Base-by-base conservation (phyloP, 2,329 filamentous ascomycete genomes). In the Ophiocordyceps sinensis region DNA sequence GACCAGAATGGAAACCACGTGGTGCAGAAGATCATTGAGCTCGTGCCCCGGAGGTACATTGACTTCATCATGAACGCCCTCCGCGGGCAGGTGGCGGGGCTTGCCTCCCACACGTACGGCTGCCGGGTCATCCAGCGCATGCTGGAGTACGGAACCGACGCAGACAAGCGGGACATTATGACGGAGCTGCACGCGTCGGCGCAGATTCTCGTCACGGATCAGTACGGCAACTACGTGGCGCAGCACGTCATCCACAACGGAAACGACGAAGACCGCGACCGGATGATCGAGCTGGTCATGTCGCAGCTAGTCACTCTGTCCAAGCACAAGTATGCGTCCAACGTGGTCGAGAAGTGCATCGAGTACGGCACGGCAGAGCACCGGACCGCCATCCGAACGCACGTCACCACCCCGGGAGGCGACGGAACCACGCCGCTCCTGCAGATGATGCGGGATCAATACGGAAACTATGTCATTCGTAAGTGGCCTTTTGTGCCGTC, bases 391-490 rank as follows among this genome's bases (percentile, higher is more conserved):
- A 86, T 95, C 44, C 73, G 84, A 41, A 65, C 67, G 39, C 69
- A 75, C 44, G 65, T 88, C 23, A 78, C 72, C 2, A 68, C 69
- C 2, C 57, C 68, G 14, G 74, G 75, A 41, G 70, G 73, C 8
- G 75, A 82, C 36, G 82, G 82, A 12, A 76, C 78, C 42, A 80
- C 70, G 42, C 75, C 79, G n/a, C 64, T 96, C 31, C 71, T 82
- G 46, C 68, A 73, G 19, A 71, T 95, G 62, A 87, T 95, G 71
- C 84, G 81, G 48, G 89, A 98, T 56, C 82, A 85, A 48, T 96
- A 81, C 58, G 91, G 85, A 45, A 98, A 98, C 60, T 98, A 96
- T 57, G 89, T 96, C 6, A 82, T 96, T 46, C 89, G 87, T 94
- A 76, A 77, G 86, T 60, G 3, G 12, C 9, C 46, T 56, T 58